Conservation (phyloP, 345 rosid genomes). For the Corymbia maculata region DNA sequence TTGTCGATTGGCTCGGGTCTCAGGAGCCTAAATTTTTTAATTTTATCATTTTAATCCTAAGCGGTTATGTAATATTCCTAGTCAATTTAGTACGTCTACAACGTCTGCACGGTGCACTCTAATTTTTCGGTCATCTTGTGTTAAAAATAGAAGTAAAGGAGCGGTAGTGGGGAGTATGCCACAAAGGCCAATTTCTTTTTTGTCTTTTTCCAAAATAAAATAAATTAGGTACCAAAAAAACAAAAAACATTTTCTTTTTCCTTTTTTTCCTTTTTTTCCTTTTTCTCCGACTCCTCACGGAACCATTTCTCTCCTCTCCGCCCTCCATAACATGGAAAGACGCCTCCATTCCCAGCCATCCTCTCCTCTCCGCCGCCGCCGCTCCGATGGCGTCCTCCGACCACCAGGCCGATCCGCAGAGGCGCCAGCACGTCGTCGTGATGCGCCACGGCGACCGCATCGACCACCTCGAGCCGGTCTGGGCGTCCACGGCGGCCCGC, state of each 20-base stretch:
- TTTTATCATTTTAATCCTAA: fast-evolving
- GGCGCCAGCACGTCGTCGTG: constrained; percentile 8
- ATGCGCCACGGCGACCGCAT: constrained; percentile 20
- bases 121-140: neutral
- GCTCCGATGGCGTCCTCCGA: neutral
- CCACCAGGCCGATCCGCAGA: neutral
- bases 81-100: neutral
- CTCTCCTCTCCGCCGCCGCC: neutral
- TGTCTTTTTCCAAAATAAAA: neutral
- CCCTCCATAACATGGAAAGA: neutral
- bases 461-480: constrained; percentile 12
- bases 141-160: neutral
- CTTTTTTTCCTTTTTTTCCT: neutral
- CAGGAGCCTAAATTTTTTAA: too few relatives aligned
- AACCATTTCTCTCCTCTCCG: neutral
- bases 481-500: constrained; percentile 3
- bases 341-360: constrained; percentile 10
- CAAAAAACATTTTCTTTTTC: neutral
- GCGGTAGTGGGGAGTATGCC: neutral
- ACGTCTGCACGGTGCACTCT: fast-evolving
- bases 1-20: too few relatives aligned
- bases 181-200: neutral
- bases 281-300: too few relatives aligned
- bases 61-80: too few relatives aligned
- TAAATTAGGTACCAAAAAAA: neutral